Evolutionary conservation across 805 yeast species (phyloP), one percentile per base, ranked within the genome.

Genomic region (Monosporozyma siamensis): DNA sequence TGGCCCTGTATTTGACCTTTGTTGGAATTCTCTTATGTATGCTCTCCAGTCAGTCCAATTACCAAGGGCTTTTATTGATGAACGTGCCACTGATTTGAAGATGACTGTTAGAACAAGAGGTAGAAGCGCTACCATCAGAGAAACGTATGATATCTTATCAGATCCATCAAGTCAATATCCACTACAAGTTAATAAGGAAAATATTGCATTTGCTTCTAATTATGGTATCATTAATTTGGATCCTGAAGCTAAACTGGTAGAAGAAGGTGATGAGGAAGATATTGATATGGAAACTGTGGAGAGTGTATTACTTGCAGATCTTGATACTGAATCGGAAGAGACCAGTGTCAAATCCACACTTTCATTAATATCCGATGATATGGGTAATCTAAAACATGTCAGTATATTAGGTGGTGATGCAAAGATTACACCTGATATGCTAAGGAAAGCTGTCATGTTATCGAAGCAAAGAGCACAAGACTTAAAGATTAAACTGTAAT

Each of bases 271-370:
- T 7, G 46, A 54, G 3, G 51, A 48, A 2, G 62, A 51, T 5
- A 64, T 59, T 14, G 63, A 63, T 24, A 64, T 64, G 59, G 47
- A 36, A 18, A 18, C 31, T 17, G 20, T n/a, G 4, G 41, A 58
- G 20, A 49, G 73, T 1, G 66, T 77, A 0, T 52, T 85, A 12
- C 58, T 87, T 38, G 78, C 84, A 1, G 96, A 87, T 56, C 54
- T 85, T 32, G 94, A 86, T 57, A 94, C 94, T 11, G 90, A 82
- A 46, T 82, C 88, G 4, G 96, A 87, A 59, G 94, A 86, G 53
- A 55, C 67, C 10, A 69, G 78, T 25, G 69, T 80, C 3, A 63
- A 62, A 35, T 75, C 83, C 34, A 70, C 77, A 15, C 63, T 85
- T 12, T 63, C 69, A 1, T 68, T 78, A 12, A 50, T 60, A 30